A percentile compares a stretch with the other conserved stretches of the same genome.
Conservation (phyloP, 768 basidiomycete genomes). For the Mrakia gelida region DNA sequence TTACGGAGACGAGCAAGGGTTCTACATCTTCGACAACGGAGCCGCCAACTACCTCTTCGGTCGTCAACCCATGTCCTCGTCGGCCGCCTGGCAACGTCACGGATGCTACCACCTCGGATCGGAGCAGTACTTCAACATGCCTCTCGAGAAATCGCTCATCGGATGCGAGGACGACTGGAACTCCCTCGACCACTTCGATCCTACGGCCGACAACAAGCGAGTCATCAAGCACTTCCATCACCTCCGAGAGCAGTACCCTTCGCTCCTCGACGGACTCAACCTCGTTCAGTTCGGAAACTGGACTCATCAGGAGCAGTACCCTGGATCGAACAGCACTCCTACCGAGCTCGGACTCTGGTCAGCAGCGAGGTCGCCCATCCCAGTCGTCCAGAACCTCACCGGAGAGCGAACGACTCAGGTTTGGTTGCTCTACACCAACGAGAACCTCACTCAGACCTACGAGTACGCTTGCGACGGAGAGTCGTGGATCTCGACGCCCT, state of each 20-base stretch:
- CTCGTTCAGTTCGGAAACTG: constrained; percentile 80
- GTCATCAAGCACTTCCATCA: constrained; percentile 67
- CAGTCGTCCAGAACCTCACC: constrained; percentile 52
- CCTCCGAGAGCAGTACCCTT: constrained; percentile 62
- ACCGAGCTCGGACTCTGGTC: constrained; percentile 91
- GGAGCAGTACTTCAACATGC: constrained; percentile 89
- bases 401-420: constrained; percentile 58
- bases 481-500: constrained; percentile 78
- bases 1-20: constrained; percentile 85
- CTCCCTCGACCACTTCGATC: constrained; percentile 89
- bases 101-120: constrained; percentile 90
- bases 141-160: constrained; percentile 67
- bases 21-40: constrained; percentile 82
- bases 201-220: constrained; percentile 71
- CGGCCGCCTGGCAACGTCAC: constrained; percentile 83
- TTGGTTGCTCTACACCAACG: constrained; percentile 82
- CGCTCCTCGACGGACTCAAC: constrained; percentile 80
- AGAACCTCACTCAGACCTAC: constrained; percentile 67
- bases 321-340: constrained; percentile 73
- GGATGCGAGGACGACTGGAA: constrained; percentile 91
- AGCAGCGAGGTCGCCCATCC: constrained; percentile 62
- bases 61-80: constrained; percentile 84
- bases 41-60: constrained; percentile 90
- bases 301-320: constrained; percentile 71
- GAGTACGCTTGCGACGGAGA: constrained; percentile 55